Base-by-base conservation (phyloP, 805 yeast genomes). In the Yamadazyma akitaensis region DNA sequence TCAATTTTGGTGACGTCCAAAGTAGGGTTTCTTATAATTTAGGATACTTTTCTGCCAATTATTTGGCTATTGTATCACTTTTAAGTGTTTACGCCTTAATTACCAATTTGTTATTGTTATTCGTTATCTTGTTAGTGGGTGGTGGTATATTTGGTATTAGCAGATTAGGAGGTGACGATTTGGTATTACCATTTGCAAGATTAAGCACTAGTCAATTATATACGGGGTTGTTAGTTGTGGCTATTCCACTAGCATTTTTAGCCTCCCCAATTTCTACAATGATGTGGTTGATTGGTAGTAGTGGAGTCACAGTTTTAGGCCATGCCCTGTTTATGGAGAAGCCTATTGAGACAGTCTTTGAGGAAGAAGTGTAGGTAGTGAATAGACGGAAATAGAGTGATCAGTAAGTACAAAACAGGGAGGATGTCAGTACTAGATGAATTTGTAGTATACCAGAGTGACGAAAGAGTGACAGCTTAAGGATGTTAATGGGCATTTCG, bases 321-420 rank as follows among this genome's bases (percentile, higher is more conserved):
- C 99, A 94, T 66, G 99, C 97, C 39, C 75, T 91, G 2, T 73
- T 92, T 52, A 76, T 94, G 80, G 98, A 94, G 62, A 94, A 92
- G 70, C 99, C 99, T 17, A 84, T 91, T 50, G 98, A 94, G 70
- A 83, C 92, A 33, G 91, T 92, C 16, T 94, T 92, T 62, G 94
- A 90, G 61, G 97, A 89, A 63, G 88, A 85, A 54, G 76, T 72
- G 33, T 72, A 60, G 32, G 32, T 28, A 28, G 32, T 28, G 32
- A 28, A 28, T 28, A 28, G 32, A 9, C 32, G n/a, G 32, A 28
- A 12, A 28, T 28, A 45, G n/a, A 37, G 21, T 37, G 24, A 12
- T 7, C 30, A 13, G 12, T 37, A 18, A 14, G 28, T 13, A 28
- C 5, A 28, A 28, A 28, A 28, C 10, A 5, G 10, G 12, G 4